Conservation (phyloP, 129 eudicot species). For the Artemisia argyi region DNA sequence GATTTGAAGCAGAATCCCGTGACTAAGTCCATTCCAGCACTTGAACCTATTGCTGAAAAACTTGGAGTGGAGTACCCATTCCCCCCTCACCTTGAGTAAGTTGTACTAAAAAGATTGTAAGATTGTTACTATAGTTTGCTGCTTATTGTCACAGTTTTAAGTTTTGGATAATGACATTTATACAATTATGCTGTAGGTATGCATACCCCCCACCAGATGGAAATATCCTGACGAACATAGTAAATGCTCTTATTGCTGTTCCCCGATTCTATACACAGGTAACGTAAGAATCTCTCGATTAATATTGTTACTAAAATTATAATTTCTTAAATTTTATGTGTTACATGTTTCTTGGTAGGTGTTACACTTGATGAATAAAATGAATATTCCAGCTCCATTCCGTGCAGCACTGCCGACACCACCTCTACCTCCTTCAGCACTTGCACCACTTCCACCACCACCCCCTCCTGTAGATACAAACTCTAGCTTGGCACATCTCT, state of each 20-base stretch:
- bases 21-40: conserved; percentile 22
- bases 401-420: conserved; percentile 97
- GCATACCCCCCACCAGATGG: conserved; percentile 98
- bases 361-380: conserved; percentile 97
- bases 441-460: conserved; percentile 62
- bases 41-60: conserved; percentile 83
- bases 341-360: conserved; percentile 43
- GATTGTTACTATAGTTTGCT: not conserved
- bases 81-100: conserved; percentile 94
- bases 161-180: not conserved
- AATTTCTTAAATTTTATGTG: not conserved
- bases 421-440: conserved; percentile 74
- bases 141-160: not conserved
- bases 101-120: not conserved
- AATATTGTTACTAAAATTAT: not conserved
- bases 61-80: conserved; percentile 94
- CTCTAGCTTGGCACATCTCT: conserved; percentile 43
- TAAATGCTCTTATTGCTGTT: conserved; percentile 98
- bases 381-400: conserved; percentile 99
- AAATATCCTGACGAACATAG: conserved; percentile 81
- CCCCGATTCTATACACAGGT: conserved; percentile 99
- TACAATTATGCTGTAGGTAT: conserved; percentile 48
- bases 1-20: conserved; percentile 26
- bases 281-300: not conserved
- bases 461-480: conserved; percentile 51